These are phyloP conservation scores for Knoxia roxburghii DNA, from an alignment of 257 asterid genomes.

Conservation along the genomic window DNA sequence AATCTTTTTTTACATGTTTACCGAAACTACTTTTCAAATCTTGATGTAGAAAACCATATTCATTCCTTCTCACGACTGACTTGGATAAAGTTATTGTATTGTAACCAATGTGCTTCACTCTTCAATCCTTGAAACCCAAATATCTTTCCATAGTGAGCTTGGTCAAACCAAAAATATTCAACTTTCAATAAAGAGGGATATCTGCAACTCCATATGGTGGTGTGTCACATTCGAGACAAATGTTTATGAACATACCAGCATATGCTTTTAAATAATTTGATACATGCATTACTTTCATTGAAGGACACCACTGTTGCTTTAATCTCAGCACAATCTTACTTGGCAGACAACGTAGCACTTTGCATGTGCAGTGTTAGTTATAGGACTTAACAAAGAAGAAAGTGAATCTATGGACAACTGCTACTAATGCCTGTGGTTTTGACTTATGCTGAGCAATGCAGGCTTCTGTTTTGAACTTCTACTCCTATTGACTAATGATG, in stretches of 20 bases:
- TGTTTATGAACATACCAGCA: not conserved
- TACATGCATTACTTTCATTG: too few relatives aligned
- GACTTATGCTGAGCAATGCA: slow-evolving; percentile 1
- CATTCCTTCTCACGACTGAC: not conserved
- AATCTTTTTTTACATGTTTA: not conserved
- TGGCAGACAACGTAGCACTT: not conserved
- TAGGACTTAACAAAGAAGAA: not conserved
- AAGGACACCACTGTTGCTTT: too few relatives aligned
- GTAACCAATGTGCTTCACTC: not conserved
- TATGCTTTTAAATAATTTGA: too few relatives aligned
- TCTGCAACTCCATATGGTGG: not conserved
- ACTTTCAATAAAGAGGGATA: not conserved
- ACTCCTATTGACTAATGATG: not conserved
- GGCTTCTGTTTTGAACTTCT: slow-evolving; percentile 3
- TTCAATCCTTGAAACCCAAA: not conserved
- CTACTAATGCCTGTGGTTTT: not conserved
- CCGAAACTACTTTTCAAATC: not conserved
- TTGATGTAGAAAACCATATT: not conserved
- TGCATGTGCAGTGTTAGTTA: not conserved
- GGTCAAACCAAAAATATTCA: not conserved
- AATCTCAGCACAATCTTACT: not conserved
- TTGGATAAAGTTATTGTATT: not conserved
- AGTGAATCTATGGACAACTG: not conserved
- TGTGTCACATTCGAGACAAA: not conserved
- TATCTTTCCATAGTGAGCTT: not conserved